Conservation (phyloP, 2,329 filamentous ascomycete species). For the Knufia fluminis region DNA sequence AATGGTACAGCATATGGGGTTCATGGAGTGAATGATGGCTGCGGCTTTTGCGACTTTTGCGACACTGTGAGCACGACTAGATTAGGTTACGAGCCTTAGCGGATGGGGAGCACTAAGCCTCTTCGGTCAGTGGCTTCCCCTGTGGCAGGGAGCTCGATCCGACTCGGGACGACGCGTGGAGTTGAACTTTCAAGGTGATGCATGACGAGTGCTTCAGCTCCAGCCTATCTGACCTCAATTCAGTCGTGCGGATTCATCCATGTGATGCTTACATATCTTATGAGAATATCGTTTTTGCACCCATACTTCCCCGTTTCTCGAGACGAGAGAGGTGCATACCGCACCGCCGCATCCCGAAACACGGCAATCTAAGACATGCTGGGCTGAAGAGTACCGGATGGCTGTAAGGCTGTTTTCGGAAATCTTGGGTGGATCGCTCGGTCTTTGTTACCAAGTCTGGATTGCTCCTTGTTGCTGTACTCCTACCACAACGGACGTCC, state of each 20-base stretch:
- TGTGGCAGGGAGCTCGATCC: not conserved
- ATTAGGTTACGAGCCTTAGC: too few relatives aligned
- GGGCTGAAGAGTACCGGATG: not conserved
- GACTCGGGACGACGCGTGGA: not conserved
- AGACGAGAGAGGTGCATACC: not conserved
- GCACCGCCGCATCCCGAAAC: not conserved
- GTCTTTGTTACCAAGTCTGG: too few relatives aligned
- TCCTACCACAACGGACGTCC: not conserved
- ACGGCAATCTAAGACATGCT: too few relatives aligned
- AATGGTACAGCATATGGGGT: too few relatives aligned
- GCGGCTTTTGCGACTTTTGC: too few relatives aligned
- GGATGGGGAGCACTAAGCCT: not conserved
- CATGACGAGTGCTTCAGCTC: not conserved
- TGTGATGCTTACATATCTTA: too few relatives aligned
- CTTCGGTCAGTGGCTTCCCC: not conserved
- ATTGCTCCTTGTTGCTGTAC: too few relatives aligned
- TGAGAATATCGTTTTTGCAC: too few relatives aligned
- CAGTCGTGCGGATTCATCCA: not conserved
- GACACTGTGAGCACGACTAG: too few relatives aligned
- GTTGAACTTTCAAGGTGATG: not conserved
- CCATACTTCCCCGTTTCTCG: not conserved
- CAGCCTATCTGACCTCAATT: too few relatives aligned
- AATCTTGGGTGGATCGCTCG: too few relatives aligned
- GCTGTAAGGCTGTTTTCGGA: not conserved
- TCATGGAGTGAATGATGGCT: not conserved